Evolutionary conservation across 192 early-diverging fungal species (phyloP), one percentile per base, ranked within the genome.

Genomic region (Umbelopsis sp.): DNA sequence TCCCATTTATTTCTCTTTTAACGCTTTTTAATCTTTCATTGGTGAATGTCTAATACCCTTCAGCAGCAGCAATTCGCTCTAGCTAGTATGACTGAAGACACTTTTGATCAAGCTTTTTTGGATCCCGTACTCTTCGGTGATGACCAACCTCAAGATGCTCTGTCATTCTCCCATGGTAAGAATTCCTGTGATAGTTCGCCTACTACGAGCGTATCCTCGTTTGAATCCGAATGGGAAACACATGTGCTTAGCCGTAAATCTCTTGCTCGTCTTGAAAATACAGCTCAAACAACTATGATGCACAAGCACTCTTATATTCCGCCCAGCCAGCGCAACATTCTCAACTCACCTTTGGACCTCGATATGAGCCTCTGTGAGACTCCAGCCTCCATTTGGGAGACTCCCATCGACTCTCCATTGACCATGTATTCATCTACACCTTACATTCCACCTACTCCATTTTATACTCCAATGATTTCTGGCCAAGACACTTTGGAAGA

Each of bases 191-290:
- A 62, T 20, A 62, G 31, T 26, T 62, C 56, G 29, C 56, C 56
- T 34, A 34, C 56, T 16, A 49, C 47, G 8, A 49, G 47, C n/a
- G 5, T 5, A 4, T 54, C 52, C 12, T 26, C 21, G 25, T 62
- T 62, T 62, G 56, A 62, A 36, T 34, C 56, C 26, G 56, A 62
- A 62, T 62, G 56, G 56, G 56, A 62, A 62, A 34, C 56, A 62
- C 56, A 62, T 62, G 31, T 62, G 26, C 56, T 62, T 22, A 62
- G 56, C 31, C 56, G 56, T 62, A 62, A 62, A 34, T 62, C 56
- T 62, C 56, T 62, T 62, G 56, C 56, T 62, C 56, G 56, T 62
- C 56, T 62, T 62, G 56, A 62, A 62, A 36, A 62, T 34, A 62
- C 31, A 62, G 56, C 56, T 62, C 56, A 62, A 32, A 11, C 56